phyloP scores from a whole-genome alignment of 345 rosid species.

The Aegle marmelos region DNA sequence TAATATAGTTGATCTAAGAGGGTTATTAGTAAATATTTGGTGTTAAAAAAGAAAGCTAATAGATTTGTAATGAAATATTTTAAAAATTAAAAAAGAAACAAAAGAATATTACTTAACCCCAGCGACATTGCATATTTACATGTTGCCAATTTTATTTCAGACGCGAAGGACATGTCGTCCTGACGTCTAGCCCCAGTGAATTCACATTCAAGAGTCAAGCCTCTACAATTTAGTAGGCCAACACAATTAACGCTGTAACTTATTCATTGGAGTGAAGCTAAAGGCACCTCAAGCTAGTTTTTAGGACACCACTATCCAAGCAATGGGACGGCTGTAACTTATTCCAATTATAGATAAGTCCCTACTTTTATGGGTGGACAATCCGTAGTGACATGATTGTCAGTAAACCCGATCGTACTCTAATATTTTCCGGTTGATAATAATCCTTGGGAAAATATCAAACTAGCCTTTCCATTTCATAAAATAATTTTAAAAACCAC shows the following conservation, averaged over 20 bases:
- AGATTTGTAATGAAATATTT: neutral
- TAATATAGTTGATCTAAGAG: too few species aligned
- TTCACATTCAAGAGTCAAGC: neutral
- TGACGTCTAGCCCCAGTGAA: neutral
- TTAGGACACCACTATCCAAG: too few species aligned
- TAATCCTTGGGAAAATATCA: too few species aligned
- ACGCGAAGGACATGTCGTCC: neutral
- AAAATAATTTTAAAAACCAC: too few species aligned
- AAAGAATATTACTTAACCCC: neutral
- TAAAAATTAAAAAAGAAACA: too few species aligned
- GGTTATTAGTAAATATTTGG: too few species aligned
- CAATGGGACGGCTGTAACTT: too few species aligned
- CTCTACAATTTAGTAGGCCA: neutral
- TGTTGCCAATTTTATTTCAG: neutral
- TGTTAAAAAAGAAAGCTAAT: too few species aligned
- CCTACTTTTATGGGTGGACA: neutral
- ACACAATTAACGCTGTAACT: neutral
- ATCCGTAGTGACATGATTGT: neutral
- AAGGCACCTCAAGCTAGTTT: too few species aligned
- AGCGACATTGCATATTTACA: neutral
- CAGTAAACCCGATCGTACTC: neutral
- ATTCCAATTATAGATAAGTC: too few species aligned
- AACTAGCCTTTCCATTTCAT: too few species aligned
- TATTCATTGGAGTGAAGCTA: too few species aligned
- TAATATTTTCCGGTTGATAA: neutral